These are phyloP conservation scores for Collybiopsis luxurians DNA, from an alignment of 768 basidiomycete genomes.

Conservation along the genomic window DNA sequence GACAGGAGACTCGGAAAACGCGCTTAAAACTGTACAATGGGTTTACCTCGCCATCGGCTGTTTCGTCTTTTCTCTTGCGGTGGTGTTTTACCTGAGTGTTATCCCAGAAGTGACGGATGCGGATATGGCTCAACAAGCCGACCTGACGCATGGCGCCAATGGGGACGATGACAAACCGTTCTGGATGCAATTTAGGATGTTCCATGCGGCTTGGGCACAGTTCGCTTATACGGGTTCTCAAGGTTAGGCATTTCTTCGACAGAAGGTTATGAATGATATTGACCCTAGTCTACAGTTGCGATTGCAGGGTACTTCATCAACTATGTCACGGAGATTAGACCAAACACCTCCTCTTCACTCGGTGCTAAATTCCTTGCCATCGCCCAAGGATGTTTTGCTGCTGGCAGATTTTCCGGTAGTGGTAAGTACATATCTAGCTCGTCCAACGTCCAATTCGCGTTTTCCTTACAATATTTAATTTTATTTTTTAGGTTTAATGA, in stretches of 20 bases:
- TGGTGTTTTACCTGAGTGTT: conserved; percentile 29
- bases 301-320: conserved; percentile 33
- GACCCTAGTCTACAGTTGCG: conserved; percentile 19
- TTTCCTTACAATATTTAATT: not conserved
- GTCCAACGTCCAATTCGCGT: not conserved
- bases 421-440: conserved; percentile 14
- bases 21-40: conserved; percentile 32
- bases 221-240: conserved; percentile 31
- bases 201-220: conserved; percentile 31
- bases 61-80: conserved; percentile 29
- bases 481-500: conserved; percentile 22
- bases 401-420: conserved; percentile 29
- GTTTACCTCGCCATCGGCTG: conserved; percentile 28
- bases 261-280: not conserved
- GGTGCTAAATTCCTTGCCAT: conserved; percentile 30
- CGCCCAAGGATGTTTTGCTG: conserved; percentile 30
- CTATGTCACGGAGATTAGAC: conserved; percentile 27
- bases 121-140: conserved; percentile 33
- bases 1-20: conserved; percentile 26
- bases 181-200: conserved; percentile 26
- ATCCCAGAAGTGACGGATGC: conserved; percentile 34
- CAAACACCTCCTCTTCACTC: conserved; percentile 17
- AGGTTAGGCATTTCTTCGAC: conserved; percentile 14
- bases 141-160: conserved; percentile 26
- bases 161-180: conserved; percentile 24